phyloP scores from a whole-genome alignment of 2,329 filamentous ascomycete genomes.

The Verruconis gallopava region DNA sequence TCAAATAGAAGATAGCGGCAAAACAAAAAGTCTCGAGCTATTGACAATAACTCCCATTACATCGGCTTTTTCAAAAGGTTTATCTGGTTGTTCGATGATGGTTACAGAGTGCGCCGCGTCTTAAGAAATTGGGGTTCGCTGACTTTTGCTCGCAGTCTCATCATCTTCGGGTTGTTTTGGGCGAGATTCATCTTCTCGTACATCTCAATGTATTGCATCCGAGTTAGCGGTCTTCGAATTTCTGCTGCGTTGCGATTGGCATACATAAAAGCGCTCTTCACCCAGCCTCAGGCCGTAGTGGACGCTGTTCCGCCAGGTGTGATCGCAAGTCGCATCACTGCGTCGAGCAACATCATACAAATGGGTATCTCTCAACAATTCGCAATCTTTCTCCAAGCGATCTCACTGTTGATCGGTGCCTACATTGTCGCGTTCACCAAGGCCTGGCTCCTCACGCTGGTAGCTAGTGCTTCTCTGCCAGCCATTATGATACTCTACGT shows the following conservation, averaged over 20 bases:
- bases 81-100: too few relatives aligned
- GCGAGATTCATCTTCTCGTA: background rate
- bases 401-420: slow-evolving; percentile 22
- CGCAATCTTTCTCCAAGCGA: slow-evolving; percentile 17
- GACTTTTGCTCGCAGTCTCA: background rate
- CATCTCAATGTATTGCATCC: slow-evolving; percentile 16
- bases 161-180: background rate
- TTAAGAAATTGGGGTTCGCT: background rate
- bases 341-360: slow-evolving; percentile 18
- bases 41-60: too few relatives aligned
- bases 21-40: too few relatives aligned
- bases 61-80: too few relatives aligned
- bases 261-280: slow-evolving; percentile 17
- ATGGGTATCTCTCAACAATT: slow-evolving; percentile 20
- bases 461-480: slow-evolving; percentile 17
- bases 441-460: slow-evolving; percentile 18
- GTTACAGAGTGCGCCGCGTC: too few relatives aligned
- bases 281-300: slow-evolving; percentile 17
- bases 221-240: slow-evolving; percentile 17
- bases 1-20: background rate
- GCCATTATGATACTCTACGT: slow-evolving; percentile 24
- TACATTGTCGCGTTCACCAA: slow-evolving; percentile 22
- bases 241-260: slow-evolving; percentile 17
- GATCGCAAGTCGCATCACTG: slow-evolving; percentile 19
- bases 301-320: slow-evolving; percentile 19